phyloP scores from a whole-genome alignment of 2,329 filamentous ascomycete genomes.

The Macrophomina tecta region DNA sequence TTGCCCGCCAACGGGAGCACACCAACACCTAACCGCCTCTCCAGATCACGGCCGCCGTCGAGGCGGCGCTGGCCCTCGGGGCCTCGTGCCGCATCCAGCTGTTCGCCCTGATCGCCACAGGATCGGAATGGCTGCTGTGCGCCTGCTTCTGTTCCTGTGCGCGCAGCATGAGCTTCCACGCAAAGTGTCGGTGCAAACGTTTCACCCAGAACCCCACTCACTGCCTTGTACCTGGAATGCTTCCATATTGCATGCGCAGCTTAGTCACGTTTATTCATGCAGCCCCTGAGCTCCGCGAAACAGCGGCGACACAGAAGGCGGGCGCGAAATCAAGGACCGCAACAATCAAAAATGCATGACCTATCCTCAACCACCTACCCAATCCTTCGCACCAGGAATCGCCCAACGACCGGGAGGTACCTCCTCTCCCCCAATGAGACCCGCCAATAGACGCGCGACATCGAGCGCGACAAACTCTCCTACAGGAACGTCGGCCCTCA shows the following conservation, averaged over 20 bases:
- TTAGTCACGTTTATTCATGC: not conserved
- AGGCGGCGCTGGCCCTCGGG: not conserved
- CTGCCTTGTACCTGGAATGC: not conserved
- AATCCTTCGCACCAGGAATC: not conserved
- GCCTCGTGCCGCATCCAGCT: not conserved
- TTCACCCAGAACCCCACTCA: not conserved
- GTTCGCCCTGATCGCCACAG: not conserved
- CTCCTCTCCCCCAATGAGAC: not conserved
- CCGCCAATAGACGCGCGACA: not conserved
- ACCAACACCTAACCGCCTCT: not conserved
- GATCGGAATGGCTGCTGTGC: not conserved
- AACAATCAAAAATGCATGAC: not conserved
- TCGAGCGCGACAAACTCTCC: not conserved
- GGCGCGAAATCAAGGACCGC: not conserved
- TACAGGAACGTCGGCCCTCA: slow-evolving; percentile 11
- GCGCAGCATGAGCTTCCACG: not conserved
- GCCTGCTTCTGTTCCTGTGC: not conserved
- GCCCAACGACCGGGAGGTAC: not conserved
- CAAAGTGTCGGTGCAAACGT: not conserved
- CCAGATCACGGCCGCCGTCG: not conserved
- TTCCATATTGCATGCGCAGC: not conserved
- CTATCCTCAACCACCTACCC: not conserved
- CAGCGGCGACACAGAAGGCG: not conserved
- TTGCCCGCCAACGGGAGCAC: not conserved
- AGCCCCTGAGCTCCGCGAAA: not conserved